Base-by-base conservation (phyloP, 768 basidiomycete species). In the Russula compacta region DNA sequence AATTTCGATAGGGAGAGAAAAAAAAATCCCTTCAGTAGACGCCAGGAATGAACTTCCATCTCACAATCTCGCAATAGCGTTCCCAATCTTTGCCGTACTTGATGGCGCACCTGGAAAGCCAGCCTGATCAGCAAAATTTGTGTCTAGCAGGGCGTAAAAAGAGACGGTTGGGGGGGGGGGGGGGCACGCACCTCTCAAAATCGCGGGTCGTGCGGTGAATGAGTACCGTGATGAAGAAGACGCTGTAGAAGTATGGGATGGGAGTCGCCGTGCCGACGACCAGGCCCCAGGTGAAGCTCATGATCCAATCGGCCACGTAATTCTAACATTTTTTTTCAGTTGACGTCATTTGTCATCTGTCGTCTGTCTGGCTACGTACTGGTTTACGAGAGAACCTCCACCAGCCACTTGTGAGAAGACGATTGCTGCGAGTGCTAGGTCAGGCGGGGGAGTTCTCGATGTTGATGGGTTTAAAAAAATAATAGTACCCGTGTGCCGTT, bases 31-130 rank as follows among this genome's bases (percentile, higher is more conserved):
- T 14, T 53, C 79, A 97, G 74, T 94, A 98, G 61, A 97, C 71
- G 40, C 83, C 83, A 17, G 92, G 92, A 48, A 97, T 92, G 71
- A 93, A 97, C 72, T 87, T 92, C 75, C 85, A 95, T 71, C 85
- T 87, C 69, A 97, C 94, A 59, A 92, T 79, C 63, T 82, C 72
- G 73, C 92, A 95, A 72, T 94, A 93, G 53, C 82, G 81, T 19
- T 92, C 90, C 92, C 93, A 97, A 71, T 97, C 94, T 67, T 94
- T 91, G 36, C 92, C 92, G 69, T 97, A 98, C 76, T 98, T 98
- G 66, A 81, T 72, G 2, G 86, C 85, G 73, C 94, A 93, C 63
- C 67, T 24, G n/a, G 29, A 46, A 38, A 52, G 6, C 24, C 24
- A 39, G n/a, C 35, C 65, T n/a, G 59, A 43, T 63, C 65, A 63